Base-by-base conservation (phyloP, 2,329 filamentous ascomycete species). In the Trichothecium roseum region DNA sequence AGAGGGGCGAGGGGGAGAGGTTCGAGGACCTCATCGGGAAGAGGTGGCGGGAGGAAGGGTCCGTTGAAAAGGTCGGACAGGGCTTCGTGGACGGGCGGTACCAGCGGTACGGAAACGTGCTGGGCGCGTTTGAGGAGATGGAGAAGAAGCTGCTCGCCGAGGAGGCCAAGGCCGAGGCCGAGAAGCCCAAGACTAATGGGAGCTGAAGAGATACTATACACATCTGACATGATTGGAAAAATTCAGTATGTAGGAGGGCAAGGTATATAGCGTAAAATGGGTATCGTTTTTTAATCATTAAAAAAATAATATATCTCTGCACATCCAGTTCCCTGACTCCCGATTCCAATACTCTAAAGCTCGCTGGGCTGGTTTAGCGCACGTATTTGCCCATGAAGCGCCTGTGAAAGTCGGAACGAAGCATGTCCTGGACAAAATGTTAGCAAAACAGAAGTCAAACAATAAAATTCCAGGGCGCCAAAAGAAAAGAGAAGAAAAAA, bases 331-430 rank as follows among this genome's bases (percentile, higher is more conserved):
- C n/a, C n/a, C n/a, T n/a, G n/a, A n/a, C n/a, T n/a, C n/a, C n/a
- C n/a, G n/a, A n/a, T n/a, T n/a, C n/a, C n/a, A n/a, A n/a, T n/a
- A n/a, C n/a, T n/a, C n/a, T n/a, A n/a, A n/a, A n/a, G n/a, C n/a
- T n/a, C n/a, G n/a, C n/a, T n/a, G n/a, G n/a, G n/a, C n/a, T n/a
- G n/a, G n/a, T 28, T 37, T 22, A 77, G 56, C 72, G 62, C 42
- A 78, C 72, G 45, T 77, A 78, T 51, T 76, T 77, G 59, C 60
- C 68, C 91, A 98, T 98, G 59, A 98, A 98, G 43, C 87, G 80
- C 63, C 88, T 91, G 67, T 98, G 91, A 59, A 98, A 98, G 60
- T 98, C 91, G 20, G 87, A 95, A 42, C 89, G 79, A 43, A 96
- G 64, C 52, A 94, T 69, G 60, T 96, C 83, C 79, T 85, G 42